Evolutionary conservation across 2,329 filamentous ascomycete genomes (phyloP).

Genomic region (Penicillium sp.): DNA sequence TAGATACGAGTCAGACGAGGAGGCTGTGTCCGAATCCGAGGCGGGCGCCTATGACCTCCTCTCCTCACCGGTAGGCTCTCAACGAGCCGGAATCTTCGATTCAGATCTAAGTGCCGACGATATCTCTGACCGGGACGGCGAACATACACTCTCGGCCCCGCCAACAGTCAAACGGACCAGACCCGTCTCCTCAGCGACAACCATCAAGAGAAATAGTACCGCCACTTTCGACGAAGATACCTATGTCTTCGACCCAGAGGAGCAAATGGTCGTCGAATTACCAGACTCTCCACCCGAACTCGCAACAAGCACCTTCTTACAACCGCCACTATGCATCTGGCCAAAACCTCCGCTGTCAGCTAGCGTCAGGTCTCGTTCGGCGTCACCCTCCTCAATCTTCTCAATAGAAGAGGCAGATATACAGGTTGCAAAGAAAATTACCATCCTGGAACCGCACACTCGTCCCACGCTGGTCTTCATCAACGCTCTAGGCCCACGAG

Average conservation of each 20-base stretch:
- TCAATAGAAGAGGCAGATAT: slow-evolving; percentile 35
- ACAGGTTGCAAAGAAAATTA: slow-evolving; percentile 34
- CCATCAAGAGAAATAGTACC: slow-evolving; percentile 34
- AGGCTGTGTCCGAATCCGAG: slow-evolving; percentile 39
- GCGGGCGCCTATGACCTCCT: slow-evolving; percentile 31
- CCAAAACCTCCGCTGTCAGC: slow-evolving; percentile 19
- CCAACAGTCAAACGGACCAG: slow-evolving; percentile 26
- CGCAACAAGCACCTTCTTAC: slow-evolving; percentile 30
- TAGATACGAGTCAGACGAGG: slow-evolving; percentile 40
- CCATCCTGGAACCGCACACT: slow-evolving; percentile 29
- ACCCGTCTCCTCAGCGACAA: slow-evolving; percentile 37
- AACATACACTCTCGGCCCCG: slow-evolving; percentile 20
- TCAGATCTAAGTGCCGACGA: slow-evolving; percentile 34
- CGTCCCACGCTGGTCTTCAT: slow-evolving; percentile 35
- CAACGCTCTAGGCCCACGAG: slow-evolving; percentile 24
- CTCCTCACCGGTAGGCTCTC: slow-evolving; percentile 30
- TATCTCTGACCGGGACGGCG: slow-evolving; percentile 25
- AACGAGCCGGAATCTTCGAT: slow-evolving; percentile 26
- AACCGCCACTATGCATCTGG: slow-evolving; percentile 31
- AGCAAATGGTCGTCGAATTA: slow-evolving; percentile 34
- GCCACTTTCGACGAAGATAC: slow-evolving; percentile 32
- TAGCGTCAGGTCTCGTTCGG: slow-evolving; percentile 24
- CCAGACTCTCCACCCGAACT: slow-evolving; percentile 28
- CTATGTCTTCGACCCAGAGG: slow-evolving; percentile 33
- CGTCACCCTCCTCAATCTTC: slow-evolving; percentile 28